These are phyloP conservation scores for Cladosporium sp. DNA, from an alignment of 2,329 filamentous ascomycete species.

Conservation along the genomic window DNA sequence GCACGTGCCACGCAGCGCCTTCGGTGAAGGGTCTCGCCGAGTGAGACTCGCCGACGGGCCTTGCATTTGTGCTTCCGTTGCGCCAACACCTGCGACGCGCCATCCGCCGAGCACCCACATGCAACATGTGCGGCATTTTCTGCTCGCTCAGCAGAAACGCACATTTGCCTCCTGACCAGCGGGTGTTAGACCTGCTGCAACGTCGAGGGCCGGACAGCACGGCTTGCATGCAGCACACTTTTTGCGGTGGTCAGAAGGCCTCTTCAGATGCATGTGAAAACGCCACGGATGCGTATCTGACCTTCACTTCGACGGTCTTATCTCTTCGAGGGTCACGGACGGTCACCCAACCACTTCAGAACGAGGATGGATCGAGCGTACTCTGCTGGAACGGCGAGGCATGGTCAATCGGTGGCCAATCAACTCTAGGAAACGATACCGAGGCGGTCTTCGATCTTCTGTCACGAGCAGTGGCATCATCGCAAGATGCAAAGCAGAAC, in stretches of 20 bases:
- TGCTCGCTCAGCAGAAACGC: conserved; percentile 24
- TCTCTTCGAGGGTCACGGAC: conserved; percentile 72
- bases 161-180: conserved; percentile 17
- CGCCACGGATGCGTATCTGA: conserved; percentile 40
- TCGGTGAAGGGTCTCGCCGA: not conserved
- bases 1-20: conserved; percentile 1
- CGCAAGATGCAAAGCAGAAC: not conserved
- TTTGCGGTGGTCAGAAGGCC: not conserved
- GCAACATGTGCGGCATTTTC: conserved; percentile 32
- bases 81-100: not conserved
- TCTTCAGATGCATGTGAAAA: too few relatives aligned
- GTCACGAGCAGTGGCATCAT: not conserved
- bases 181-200: conserved; percentile 19
- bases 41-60: not conserved
- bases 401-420: conserved; percentile 62
- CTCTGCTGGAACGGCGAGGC: conserved; percentile 98
- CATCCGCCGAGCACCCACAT: not conserved
- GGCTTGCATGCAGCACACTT: conserved; percentile 2
- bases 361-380: conserved; percentile 52
- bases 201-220: conserved; percentile 27
- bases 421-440: conserved; percentile 72
- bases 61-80: not conserved
- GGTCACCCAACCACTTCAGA: conserved; percentile 65
- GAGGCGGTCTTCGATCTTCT: conserved; percentile 60
- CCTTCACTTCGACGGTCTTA: conserved; percentile 79